Percentiles rank a stretch among this genome's conserved stretches.
These are phyloP conservation scores for Podospora australis DNA, from an alignment of 495 filamentous ascomycete species.

Conservation along the genomic window DNA sequence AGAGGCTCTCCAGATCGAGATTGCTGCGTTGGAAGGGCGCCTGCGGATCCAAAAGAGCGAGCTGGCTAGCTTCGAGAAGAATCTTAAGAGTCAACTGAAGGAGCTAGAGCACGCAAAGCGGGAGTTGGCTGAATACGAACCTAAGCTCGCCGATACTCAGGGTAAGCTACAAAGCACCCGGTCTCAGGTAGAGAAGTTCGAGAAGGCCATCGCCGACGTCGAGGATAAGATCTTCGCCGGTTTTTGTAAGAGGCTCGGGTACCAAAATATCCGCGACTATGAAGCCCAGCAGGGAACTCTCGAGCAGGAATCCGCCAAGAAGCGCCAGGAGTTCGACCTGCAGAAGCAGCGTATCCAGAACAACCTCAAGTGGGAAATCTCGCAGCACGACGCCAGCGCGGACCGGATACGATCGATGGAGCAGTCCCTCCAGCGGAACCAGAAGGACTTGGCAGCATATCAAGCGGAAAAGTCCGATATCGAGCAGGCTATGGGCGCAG, in stretches of 20 bases:
- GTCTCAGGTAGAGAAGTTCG: conserved; percentile 57
- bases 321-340: conserved; percentile 75
- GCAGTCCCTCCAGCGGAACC: conserved; percentile 56
- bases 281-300: conserved; percentile 86
- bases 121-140: conserved; percentile 66
- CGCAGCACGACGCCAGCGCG: conserved; percentile 58
- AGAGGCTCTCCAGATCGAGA: conserved; percentile 71
- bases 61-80: conserved; percentile 72
- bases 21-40: conserved; percentile 75
- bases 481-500: conserved; percentile 62
- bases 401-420: conserved; percentile 64
- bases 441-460: conserved; percentile 59
- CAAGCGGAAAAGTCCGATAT: conserved; percentile 66
- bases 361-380: conserved; percentile 69
- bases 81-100: conserved; percentile 76
- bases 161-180: conserved; percentile 60
- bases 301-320: conserved; percentile 81
- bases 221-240: conserved; percentile 82
- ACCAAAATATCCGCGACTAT: conserved; percentile 84
- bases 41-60: conserved; percentile 67
- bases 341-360: conserved; percentile 78
- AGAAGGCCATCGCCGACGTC: conserved; percentile 72
- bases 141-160: conserved; percentile 69
- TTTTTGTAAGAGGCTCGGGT: conserved; percentile 85
- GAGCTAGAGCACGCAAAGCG: conserved; percentile 66